Evolutionary conservation across 2,329 filamentous ascomycete genomes (phyloP), one percentile per base, ranked within the genome.

Genomic region (Fusarium tjaetaba): DNA sequence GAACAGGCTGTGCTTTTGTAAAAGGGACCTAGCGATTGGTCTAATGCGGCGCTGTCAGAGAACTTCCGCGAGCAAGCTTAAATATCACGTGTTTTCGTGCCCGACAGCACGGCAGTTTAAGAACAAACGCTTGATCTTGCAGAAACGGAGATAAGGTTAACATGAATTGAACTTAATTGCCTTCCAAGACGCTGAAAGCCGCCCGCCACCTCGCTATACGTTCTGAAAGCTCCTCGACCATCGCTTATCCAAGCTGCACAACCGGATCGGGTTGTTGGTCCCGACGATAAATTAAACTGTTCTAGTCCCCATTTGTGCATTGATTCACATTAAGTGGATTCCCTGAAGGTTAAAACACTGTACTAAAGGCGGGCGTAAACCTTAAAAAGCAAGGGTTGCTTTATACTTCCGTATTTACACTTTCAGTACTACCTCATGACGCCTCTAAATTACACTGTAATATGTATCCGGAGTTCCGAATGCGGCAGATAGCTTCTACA

Each of bases 11-110:
- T 8, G 38, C 7, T 1, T 22, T 22, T 11, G 11, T 39, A 13
- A 22, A 8, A 39, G 20, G 11, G 11, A 10, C 20, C 20, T 22
- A 41, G 20, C 20, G 8, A 14, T 22, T 41, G 6, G 11, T 9
- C 6, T 22, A 14, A 11, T 14, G 38, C 20, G 0, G 7, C 38
- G 1, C 11, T 39, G 20, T 13, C 11, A 22, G 38, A 22, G 11
- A 8, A 13, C 38, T 0, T 11, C 11, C 2, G 4, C 20, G 11
- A 39, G 11, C 0, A 13, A 41, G 22, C 2, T 22, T 14, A 22
- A 8, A 34, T 34, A 5, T 34, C 20, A 39, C 36, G 38, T 10
- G 38, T 39, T 39, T 39, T 7, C 3, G 11, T 41, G 38, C 8
- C 13, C 13, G 20, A 13, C 22, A 41, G 39, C 39, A 15, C 1